Evolutionary conservation across 2,329 filamentous ascomycete species (phyloP).

Genomic region (Rutstroemia sp.): DNA sequence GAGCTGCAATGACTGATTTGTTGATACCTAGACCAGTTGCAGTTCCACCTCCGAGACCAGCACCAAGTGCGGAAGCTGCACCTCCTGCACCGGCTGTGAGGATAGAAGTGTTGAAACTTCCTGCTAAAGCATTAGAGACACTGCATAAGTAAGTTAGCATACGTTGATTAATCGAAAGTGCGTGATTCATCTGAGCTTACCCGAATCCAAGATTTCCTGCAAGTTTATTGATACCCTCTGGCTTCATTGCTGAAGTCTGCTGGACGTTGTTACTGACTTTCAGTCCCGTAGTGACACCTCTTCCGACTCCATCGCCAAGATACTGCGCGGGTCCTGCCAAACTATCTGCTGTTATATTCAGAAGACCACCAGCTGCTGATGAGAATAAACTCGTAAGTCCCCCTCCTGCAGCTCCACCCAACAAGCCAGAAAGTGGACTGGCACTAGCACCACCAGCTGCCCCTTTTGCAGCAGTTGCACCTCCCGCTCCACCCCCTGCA

Average conservation of each 20-base stretch:
- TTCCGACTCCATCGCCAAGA: slow-evolving; percentile 5
- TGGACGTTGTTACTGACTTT: slow-evolving; percentile 3
- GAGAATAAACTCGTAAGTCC: neutral
- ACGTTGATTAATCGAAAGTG: neutral
- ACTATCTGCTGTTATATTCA: neutral
- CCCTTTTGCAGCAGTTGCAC: neutral
- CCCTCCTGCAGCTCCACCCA: neutral
- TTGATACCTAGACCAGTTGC: slow-evolving; percentile 4
- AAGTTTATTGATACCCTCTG: neutral
- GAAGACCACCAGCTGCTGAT: neutral
- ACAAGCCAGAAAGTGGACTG: neutral
- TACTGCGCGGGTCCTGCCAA: neutral
- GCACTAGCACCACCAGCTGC: neutral
- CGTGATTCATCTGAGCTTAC: neutral
- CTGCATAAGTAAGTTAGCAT: neutral
- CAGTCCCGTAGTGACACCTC: slow-evolving; percentile 3
- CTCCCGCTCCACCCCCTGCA: neutral
- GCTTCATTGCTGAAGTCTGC: slow-evolving; percentile 1
- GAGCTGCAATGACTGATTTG: slow-evolving; percentile 1
- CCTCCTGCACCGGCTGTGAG: neutral
- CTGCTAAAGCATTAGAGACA: slow-evolving; percentile 1
- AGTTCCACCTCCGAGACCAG: slow-evolving; percentile 5
- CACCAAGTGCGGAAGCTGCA: neutral
- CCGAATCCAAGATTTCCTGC: slow-evolving; percentile 5
- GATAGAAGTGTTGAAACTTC: neutral